phyloP scores from a whole-genome alignment of 1,284 basidiomycete genomes.

The Boletus sp. region DNA sequence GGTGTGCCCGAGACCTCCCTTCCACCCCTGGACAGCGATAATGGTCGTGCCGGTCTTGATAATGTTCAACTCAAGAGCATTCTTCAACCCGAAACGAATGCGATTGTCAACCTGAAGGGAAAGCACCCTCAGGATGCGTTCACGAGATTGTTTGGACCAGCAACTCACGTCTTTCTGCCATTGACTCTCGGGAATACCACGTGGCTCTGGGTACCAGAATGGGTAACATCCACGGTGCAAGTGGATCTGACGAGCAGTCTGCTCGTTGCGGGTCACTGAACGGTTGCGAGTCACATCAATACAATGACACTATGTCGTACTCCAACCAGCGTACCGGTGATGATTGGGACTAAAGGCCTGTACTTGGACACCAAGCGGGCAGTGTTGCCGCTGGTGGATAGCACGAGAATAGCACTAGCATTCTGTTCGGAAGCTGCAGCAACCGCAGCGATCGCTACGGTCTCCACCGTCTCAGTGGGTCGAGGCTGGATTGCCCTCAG shows the following conservation, averaged over 20 bases:
- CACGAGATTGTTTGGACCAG: neutral
- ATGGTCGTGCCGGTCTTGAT: constrained; percentile 89
- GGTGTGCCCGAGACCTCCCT: constrained; percentile 93
- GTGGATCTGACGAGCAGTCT: constrained; percentile 96
- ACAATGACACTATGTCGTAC: neutral
- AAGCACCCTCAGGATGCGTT: constrained; percentile 1
- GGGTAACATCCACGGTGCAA: constrained; percentile 97
- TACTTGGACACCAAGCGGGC: constrained; percentile 97
- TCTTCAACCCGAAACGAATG: constrained; percentile 86
- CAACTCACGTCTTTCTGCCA: constrained; percentile 94
- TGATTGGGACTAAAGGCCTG: constrained; percentile 90
- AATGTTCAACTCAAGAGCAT: constrained; percentile 84
- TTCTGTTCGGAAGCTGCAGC: constrained; percentile 93
- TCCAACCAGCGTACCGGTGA: constrained; percentile 62
- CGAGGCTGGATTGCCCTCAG: constrained; percentile 74
- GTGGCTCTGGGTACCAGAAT: constrained; percentile 92
- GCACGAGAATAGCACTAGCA: constrained; percentile 90
- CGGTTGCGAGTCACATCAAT: constrained; percentile 1
- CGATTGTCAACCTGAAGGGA: constrained; percentile 75
- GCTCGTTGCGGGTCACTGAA: constrained; percentile 90
- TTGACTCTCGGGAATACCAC: constrained; percentile 82
- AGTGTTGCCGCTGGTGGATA: constrained; percentile 96
- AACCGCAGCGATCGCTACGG: constrained; percentile 90
- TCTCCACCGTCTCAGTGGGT: constrained; percentile 91
- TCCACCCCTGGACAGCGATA: constrained; percentile 98